Evolutionary conservation across 768 basidiomycete species (phyloP), one percentile per base, ranked within the genome.

Genomic region (Cyathus striatus): DNA sequence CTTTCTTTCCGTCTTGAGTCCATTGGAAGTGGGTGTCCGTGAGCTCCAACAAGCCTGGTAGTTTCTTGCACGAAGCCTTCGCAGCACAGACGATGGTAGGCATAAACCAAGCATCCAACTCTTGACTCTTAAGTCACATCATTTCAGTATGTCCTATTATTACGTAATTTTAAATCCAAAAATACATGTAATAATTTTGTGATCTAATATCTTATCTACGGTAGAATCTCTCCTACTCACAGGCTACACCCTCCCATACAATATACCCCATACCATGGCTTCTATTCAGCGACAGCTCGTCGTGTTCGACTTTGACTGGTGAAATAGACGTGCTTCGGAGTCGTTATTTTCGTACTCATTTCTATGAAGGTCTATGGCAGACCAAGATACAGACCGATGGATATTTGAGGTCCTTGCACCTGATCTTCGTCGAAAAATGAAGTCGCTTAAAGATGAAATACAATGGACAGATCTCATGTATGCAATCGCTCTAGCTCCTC

Each of bases 221-320:
- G 27, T 9, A 30, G n/a, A 30, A 30, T 30, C 9, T 30, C 27
- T 30, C 27, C 27, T n/a, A n/a, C n/a, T n/a, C n/a, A n/a, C n/a
- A n/a, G n/a, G n/a, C n/a, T n/a, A n/a, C n/a, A n/a, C n/a, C n/a
- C n/a, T n/a, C n/a, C n/a, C n/a, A n/a, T n/a, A n/a, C n/a, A n/a
- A n/a, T n/a, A n/a, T n/a, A n/a, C n/a, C n/a, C n/a, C n/a, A n/a
- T n/a, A n/a, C n/a, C 7, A 9, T 12, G 17, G 17, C 27, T 30
- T 7, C 7, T 9, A 30, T 30, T n/a, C 7, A 59, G 26, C 73
- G 69, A 48, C 89, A 93, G 56, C 83, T 97, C 40, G 70, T 97
- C 45, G 83, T 97, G 12, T 97, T 87, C 52, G 95, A 99, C 63
- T 99, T 97, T 66, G 95, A 99, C 75, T 98, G 94, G 95, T 86